A percentile compares a stretch with the other conserved stretches of the same genome.
Conservation (phyloP, 1,284 basidiomycete genomes). For the Ustilago loliicola region DNA sequence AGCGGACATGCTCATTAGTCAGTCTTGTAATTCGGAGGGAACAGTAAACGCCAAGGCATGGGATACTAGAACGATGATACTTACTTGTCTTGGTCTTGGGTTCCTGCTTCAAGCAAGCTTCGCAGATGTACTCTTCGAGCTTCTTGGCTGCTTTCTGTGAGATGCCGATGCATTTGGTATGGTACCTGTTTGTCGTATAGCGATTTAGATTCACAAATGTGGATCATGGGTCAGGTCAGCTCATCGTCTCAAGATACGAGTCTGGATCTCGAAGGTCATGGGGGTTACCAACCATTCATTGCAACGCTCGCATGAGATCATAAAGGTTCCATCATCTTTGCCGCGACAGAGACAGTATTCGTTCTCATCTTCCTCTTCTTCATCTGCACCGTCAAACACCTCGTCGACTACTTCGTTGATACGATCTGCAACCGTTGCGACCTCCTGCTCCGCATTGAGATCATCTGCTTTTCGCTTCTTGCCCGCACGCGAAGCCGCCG, state of each 20-base stretch:
- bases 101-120: slow-evolving; percentile 38
- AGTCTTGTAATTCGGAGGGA: neutral
- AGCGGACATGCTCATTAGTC: neutral
- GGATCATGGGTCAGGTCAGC: slow-evolving; percentile 9
- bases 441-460: slow-evolving; percentile 11
- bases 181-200: slow-evolving; percentile 51
- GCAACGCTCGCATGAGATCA: slow-evolving; percentile 66
- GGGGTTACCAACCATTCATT: slow-evolving; percentile 64
- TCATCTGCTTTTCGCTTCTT: slow-evolving; percentile 40
- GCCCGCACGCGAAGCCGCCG: slow-evolving; percentile 9
- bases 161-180: slow-evolving; percentile 65
- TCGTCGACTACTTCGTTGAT: slow-evolving; percentile 28
- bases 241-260: neutral
- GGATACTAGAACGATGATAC: slow-evolving; percentile 16
- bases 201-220: neutral
- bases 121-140: slow-evolving; percentile 63
- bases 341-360: slow-evolving; percentile 66
- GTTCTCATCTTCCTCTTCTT: slow-evolving; percentile 40
- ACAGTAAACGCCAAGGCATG: too few species aligned
- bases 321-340: slow-evolving; percentile 65
- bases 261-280: neutral
- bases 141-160: slow-evolving; percentile 59
- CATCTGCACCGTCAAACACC: slow-evolving; percentile 32
- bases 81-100: slow-evolving; percentile 35
- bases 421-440: slow-evolving; percentile 6